A percentile compares a stretch with the other conserved stretches of the same genome.
Evolutionary conservation across 768 basidiomycete genomes (phyloP).

Genomic region (Phaeolepiota aurea): DNA sequence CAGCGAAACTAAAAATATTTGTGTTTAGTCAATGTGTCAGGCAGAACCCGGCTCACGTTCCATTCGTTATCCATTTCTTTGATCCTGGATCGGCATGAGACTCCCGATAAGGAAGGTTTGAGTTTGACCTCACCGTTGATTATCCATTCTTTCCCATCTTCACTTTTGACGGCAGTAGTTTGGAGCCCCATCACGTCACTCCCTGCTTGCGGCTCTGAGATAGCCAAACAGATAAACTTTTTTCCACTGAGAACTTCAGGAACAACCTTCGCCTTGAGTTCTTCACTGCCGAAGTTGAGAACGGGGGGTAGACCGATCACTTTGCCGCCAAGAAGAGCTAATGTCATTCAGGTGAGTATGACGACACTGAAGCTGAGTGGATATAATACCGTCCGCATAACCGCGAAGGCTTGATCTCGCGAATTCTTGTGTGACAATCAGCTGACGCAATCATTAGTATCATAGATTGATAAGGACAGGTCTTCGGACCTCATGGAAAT

Average conservation of each 20-base stretch:
- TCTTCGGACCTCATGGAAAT: slow-evolving; percentile 73
- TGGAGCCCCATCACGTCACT: slow-evolving; percentile 76
- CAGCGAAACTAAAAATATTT: slow-evolving; percentile 27
- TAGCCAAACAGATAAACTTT: slow-evolving; percentile 82
- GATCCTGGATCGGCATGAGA: slow-evolving; percentile 28
- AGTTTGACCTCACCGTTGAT: slow-evolving; percentile 46
- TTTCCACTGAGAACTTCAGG: slow-evolving; percentile 66
- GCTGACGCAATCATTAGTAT: slow-evolving; percentile 26
- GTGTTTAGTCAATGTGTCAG: background rate
- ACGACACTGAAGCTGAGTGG: too few relatives aligned
- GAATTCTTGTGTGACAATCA: slow-evolving; percentile 83
- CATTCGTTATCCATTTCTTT: slow-evolving; percentile 87
- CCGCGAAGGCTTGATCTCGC: slow-evolving; percentile 63
- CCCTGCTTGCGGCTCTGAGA: slow-evolving; percentile 84
- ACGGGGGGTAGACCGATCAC: slow-evolving; percentile 86
- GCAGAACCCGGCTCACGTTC: slow-evolving; percentile 32
- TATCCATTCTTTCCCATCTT: slow-evolving; percentile 79
- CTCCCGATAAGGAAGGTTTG: too few relatives aligned
- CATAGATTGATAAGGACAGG: background rate
- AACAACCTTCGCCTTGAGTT: slow-evolving; percentile 47
- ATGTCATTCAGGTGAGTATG: too few relatives aligned
- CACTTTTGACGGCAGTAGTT: slow-evolving; percentile 71
- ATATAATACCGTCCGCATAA: slow-evolving; percentile 64
- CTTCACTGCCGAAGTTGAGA: slow-evolving; percentile 77
- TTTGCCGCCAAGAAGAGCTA: slow-evolving; percentile 62